These are phyloP conservation scores for Ramalina intermedia DNA, from an alignment of 495 filamentous ascomycete species.

Conservation along the genomic window DNA sequence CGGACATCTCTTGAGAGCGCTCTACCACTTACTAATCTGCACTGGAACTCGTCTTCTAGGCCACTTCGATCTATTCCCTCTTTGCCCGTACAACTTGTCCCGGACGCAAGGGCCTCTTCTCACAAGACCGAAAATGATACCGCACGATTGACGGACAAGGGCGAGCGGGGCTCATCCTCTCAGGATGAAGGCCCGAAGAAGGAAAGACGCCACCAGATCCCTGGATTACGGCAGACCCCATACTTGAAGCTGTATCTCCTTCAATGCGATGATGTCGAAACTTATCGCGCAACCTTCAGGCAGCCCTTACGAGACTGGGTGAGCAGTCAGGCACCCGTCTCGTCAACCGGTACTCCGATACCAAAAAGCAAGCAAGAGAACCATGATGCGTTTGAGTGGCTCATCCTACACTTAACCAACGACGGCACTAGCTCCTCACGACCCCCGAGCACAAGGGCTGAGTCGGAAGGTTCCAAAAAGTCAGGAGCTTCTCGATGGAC, in stretches of 20 bases:
- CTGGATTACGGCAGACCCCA: slow-evolving; percentile 80
- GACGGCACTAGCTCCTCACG: slow-evolving; percentile 55
- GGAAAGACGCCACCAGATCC: slow-evolving; percentile 85
- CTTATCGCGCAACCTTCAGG: slow-evolving; percentile 67
- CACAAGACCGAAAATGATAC: slow-evolving; percentile 12
- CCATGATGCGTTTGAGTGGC: slow-evolving; percentile 95
- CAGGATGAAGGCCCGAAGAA: slow-evolving; percentile 14
- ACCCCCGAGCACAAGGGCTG: slow-evolving; percentile 25
- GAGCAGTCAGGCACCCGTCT: slow-evolving; percentile 49
- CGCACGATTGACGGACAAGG: slow-evolving; percentile 19
- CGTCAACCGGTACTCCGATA: slow-evolving; percentile 26
- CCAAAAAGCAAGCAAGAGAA: slow-evolving; percentile 48
- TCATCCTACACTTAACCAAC: slow-evolving; percentile 78
- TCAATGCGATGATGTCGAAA: slow-evolving; percentile 86
- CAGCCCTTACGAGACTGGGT: slow-evolving; percentile 83
- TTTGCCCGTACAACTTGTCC: slow-evolving; percentile 74
- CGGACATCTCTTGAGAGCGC: slow-evolving; percentile 59
- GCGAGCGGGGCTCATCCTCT: not conserved
- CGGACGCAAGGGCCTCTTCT: slow-evolving; percentile 27
- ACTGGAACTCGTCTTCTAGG: slow-evolving; percentile 89
- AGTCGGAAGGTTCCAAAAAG: slow-evolving; percentile 28
- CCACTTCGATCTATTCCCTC: slow-evolving; percentile 85
- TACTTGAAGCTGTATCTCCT: slow-evolving; percentile 86
- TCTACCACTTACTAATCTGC: slow-evolving; percentile 80
- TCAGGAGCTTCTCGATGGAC: slow-evolving; percentile 49